phyloP scores from a whole-genome alignment of 352 stramenopile genomes.

The Globisporangium heterothallicum region DNA sequence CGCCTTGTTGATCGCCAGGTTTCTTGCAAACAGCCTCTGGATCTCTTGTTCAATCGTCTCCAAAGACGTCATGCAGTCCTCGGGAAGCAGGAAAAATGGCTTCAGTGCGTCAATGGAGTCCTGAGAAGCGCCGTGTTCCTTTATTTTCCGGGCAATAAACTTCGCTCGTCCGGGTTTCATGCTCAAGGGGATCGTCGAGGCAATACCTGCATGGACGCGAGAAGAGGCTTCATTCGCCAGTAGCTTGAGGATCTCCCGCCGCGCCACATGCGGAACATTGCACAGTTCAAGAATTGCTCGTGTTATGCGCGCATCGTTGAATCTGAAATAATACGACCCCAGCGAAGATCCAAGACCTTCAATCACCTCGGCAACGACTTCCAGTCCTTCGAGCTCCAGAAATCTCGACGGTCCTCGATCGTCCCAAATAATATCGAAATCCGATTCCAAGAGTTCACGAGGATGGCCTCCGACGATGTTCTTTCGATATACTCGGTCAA shows the following conservation, averaged over 20 bases:
- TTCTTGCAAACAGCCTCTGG: conserved; percentile 51
- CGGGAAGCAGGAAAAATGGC: conserved; percentile 72
- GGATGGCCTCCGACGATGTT: conserved; percentile 70
- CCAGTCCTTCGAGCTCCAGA: conserved; percentile 68
- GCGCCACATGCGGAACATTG: conserved; percentile 36
- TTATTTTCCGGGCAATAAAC: conserved; percentile 67
- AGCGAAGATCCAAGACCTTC: conserved; percentile 48
- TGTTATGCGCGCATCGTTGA: conserved; percentile 76
- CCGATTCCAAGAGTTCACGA: conserved; percentile 72
- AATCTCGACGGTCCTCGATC: conserved; percentile 55
- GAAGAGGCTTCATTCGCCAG: conserved; percentile 72
- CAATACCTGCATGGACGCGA: conserved; percentile 51
- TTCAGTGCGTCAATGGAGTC: conserved; percentile 52
- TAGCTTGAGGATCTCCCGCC: conserved; percentile 68
- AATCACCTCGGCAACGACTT: conserved; percentile 77
- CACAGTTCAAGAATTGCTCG: conserved; percentile 68
- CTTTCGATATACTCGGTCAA: conserved; percentile 79
- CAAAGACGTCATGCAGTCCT: conserved; percentile 51
- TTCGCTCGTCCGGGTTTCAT: conserved; percentile 70
- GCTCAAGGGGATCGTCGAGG: conserved; percentile 50
- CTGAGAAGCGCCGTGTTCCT: conserved; percentile 44
- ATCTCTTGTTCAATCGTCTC: conserved; percentile 65
- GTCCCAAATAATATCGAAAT: conserved; percentile 86
- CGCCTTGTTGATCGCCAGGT: conserved; percentile 24
- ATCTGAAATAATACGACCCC: conserved; percentile 70